Conservation (phyloP, 257 asterid species). For the Solanum microdontum region DNA sequence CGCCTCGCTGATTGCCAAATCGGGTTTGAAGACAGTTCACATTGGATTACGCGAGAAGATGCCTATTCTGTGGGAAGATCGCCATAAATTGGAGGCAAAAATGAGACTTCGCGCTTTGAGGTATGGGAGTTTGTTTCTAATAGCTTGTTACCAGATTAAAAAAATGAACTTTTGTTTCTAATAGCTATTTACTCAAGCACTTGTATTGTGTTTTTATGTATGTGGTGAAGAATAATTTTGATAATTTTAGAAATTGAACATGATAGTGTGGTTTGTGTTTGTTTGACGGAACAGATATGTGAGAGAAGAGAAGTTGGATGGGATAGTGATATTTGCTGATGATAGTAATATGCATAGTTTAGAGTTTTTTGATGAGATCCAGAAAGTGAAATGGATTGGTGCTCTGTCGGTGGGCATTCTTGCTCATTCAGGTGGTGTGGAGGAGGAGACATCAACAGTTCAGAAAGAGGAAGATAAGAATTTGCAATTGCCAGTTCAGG, state of each 20-base stretch:
- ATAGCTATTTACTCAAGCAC: no score
- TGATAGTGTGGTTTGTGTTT: neutral
- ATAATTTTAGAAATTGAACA: neutral
- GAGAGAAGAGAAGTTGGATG: slow-evolving; percentile 67
- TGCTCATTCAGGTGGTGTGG: slow-evolving; percentile 55
- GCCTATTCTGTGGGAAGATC: slow-evolving; percentile 85
- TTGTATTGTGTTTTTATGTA: neutral
- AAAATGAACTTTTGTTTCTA: neutral
- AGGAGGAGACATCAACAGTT: slow-evolving; percentile 18
- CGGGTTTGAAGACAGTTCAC: slow-evolving; percentile 57
- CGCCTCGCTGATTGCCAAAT: slow-evolving; percentile 53
- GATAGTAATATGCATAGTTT: slow-evolving; percentile 93
- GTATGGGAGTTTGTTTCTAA: slow-evolving; percentile 19
- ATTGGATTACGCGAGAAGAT: slow-evolving; percentile 53
- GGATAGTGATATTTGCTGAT: slow-evolving; percentile 85
- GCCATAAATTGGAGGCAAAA: slow-evolving; percentile 67
- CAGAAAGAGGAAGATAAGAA: slow-evolving; percentile 39
- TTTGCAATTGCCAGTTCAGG: slow-evolving; percentile 64
- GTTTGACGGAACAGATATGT: slow-evolving; percentile 42
- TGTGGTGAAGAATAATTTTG: neutral
- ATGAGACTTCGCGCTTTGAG: slow-evolving; percentile 86
- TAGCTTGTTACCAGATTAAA: neutral
- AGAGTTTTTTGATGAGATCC: slow-evolving; percentile 94
- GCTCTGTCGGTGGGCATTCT: slow-evolving; percentile 83
- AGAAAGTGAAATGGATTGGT: slow-evolving; percentile 82